Evolutionary conservation across 495 filamentous ascomycete species (phyloP).

Genomic region (Penicillium maclennaniae): DNA sequence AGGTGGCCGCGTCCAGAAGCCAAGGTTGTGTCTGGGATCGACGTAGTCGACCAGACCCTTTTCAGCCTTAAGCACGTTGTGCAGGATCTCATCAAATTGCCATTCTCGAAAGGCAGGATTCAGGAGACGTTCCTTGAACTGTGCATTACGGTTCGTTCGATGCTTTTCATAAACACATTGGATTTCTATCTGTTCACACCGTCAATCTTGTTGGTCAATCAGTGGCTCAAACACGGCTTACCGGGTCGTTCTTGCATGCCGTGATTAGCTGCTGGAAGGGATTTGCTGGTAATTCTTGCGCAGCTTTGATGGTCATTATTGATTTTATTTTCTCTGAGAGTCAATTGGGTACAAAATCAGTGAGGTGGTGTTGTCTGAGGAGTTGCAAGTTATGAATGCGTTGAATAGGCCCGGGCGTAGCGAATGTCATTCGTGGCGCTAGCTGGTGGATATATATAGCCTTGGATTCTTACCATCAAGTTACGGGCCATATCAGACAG

Average conservation of each 20-base stretch:
- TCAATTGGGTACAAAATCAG: neutral
- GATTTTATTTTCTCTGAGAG: neutral
- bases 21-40: conserved; percentile 76
- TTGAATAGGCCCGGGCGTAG: neutral
- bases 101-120: conserved; percentile 64
- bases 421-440: neutral
- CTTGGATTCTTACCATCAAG: neutral
- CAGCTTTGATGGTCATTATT: conserved; percentile 22
- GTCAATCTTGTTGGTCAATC: neutral
- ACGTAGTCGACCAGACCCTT: conserved; percentile 47
- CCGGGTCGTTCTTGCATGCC: conserved; percentile 54
- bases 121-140: conserved; percentile 66
- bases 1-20: conserved; percentile 84
- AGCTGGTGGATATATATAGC: conserved; percentile 8
- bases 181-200: conserved; percentile 54
- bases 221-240: conserved; percentile 26
- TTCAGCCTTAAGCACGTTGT: conserved; percentile 46
- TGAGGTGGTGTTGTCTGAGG: neutral
- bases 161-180: conserved; percentile 70
- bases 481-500: neutral
- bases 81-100: conserved; percentile 70
- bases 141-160: conserved; percentile 64
- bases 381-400: neutral
- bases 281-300: conserved; percentile 40
- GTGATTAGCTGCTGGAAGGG: conserved; percentile 75